Base-by-base conservation (phyloP, 2,329 filamentous ascomycete genomes). In the Arthrobotrys megalospora region DNA sequence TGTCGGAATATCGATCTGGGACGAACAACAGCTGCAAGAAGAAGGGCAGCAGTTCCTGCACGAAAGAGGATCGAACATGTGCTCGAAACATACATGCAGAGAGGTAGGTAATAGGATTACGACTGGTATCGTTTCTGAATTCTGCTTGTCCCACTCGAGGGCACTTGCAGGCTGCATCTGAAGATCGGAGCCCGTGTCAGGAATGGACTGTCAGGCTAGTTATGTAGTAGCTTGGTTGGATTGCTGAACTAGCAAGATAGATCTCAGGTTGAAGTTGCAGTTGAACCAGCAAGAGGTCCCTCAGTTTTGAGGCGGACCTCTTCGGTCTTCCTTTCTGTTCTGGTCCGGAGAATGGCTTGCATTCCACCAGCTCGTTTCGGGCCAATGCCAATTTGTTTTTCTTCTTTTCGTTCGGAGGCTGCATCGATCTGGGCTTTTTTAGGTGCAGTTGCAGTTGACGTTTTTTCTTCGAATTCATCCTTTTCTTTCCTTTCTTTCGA, bases 241-340 rank as follows among this genome's bases (percentile, higher is more conserved):
- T 28, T 5, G 47, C 19, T 24, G 21, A 14, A 24, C 24, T 3
- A 50, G 7, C 14, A 10, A 50, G 19, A 28, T 19, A 24, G 21
- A 38, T 43, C 21, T 53, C 52, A 58, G 28, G 14, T 38, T 38
- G 52, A 38, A 41, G 66, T 43, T 48, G 36, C 50, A 45, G 41
- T 32, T 45, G 55, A 53, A 50, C 28, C 36, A 48, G 66, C 34
- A 28, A 36, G 36, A 32, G 38, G 70, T 67, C 67, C 62, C 63
- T 69, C 38, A 55, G 34, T 69, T 66, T 58, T 58, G 75, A 78
- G 75, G 75, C 75, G 75, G 75, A 78, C 73, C 67, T 34, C 36
- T 64, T 71, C 45, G 65, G 63, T 63, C 71, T 41, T 53, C 36
- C 28, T 63, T 68, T 67, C 63, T 66, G 21, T 66, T 72, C 48